phyloP scores from a whole-genome alignment of 768 basidiomycete species.

The Trametes meyenii region DNA sequence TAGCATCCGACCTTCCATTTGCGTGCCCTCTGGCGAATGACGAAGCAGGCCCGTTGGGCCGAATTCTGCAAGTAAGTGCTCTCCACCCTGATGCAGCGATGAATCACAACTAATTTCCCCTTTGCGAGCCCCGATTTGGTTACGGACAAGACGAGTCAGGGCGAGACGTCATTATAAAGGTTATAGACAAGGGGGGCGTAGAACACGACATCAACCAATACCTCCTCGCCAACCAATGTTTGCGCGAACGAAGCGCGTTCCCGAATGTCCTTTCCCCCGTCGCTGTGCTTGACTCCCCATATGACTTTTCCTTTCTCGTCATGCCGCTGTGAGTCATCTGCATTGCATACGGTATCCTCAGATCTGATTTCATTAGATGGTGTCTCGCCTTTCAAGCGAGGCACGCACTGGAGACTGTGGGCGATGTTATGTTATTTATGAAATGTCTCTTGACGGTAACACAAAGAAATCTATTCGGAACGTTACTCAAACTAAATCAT shows the following conservation, averaged over 20 bases:
- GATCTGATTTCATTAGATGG: neutral
- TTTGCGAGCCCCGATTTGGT: neutral
- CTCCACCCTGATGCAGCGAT: neutral
- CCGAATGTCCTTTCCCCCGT: neutral
- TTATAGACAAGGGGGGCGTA: neutral
- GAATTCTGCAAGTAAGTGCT: neutral
- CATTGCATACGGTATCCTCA: neutral
- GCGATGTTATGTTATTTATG: neutral
- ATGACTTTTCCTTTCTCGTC: neutral
- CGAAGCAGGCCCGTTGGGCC: no score
- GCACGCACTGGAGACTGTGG: neutral
- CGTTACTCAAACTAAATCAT: neutral
- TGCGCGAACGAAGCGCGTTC: neutral
- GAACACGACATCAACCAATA: neutral
- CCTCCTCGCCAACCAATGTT: no score
- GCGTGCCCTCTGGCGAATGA: no score
- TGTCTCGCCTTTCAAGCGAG: neutral
- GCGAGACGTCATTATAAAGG: neutral
- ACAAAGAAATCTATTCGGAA: neutral
- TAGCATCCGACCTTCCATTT: no score
- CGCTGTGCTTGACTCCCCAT: neutral
- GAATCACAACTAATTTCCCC: neutral
- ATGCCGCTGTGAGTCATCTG: neutral
- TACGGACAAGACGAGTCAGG: neutral
- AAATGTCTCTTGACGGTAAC: neutral